Base-by-base conservation (phyloP, 345 rosid species). In the Gossypium bickii region DNA sequence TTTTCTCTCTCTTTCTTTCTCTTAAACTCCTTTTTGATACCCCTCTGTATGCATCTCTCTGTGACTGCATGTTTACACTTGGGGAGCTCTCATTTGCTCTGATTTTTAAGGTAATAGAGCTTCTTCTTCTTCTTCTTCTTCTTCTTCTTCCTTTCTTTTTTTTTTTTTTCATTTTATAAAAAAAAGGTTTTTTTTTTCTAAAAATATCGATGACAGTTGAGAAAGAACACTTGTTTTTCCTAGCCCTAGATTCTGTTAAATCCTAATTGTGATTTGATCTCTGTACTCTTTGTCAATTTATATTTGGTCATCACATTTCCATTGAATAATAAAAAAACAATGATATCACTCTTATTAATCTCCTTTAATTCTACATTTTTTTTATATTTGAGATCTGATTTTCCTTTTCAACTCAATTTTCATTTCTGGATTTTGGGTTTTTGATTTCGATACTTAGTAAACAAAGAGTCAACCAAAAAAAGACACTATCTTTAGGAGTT, bases 201-300 rank as follows among this genome's bases (percentile, higher is more conserved):
- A 38, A 51, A 68, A 24, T 70, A 34, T 34, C 41, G 63, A 16
- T 25, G 70, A 41, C 34, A n/a, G 77, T 73, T 72, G 41, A 63
- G 78, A 52, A 74, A 77, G 51, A 69, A 64, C 83, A 43, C 45
- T 51, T 51, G 73, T 17, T 62, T 76, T 70, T 71, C 72, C 51
- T 43, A 71, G 83, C 74, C 77, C 80, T 75, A 66, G 73, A 78
- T 68, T 69, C 66, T 71, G 25, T 70, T 67, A 76, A 66, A 67
- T 67, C 24, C 73, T 61, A 2, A 47, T 61, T 77, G 74, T 51
- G 80, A 67, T 75, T 72, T 56, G 67, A 70, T 41, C 69, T 70
- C n/a, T 63, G 52, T 65, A 22, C 55, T 12, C 38, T 74, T 48
- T 62, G 48, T 76, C 59, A 25, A 52, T 25, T 74, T 75, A 25